These are phyloP conservation scores for Amoeboaphelidium occidentale DNA, from an alignment of 371 early-diverging fungal species.

Conservation along the genomic window DNA sequence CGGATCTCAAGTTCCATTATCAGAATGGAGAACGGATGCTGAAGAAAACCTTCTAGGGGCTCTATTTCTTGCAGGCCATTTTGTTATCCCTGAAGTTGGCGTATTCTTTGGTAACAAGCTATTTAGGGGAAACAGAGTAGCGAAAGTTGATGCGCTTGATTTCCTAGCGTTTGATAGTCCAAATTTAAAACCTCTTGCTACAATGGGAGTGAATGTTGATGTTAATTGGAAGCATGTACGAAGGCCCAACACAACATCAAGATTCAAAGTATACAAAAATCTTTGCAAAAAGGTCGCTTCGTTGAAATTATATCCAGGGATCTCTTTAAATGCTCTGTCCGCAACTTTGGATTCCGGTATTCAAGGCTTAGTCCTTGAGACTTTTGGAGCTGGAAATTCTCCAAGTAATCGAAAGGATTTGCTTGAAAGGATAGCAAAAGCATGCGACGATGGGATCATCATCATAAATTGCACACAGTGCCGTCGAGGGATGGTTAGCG, in stretches of 20 bases:
- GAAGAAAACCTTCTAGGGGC: conserved; percentile 76
- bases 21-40: conserved; percentile 90
- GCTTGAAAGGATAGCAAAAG: conserved; percentile 53
- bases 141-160: conserved; percentile 76
- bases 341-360: conserved; percentile 66
- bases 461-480: conserved; percentile 85
- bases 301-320: conserved; percentile 80
- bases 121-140: conserved; percentile 80
- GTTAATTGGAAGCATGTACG: conserved; percentile 72
- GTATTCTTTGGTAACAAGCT: conserved; percentile 83
- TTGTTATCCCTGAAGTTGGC: conserved; percentile 86
- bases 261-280: conserved; percentile 51
- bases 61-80: conserved; percentile 70
- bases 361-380: conserved; percentile 78
- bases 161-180: conserved; percentile 93
- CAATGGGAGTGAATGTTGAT: conserved; percentile 83
- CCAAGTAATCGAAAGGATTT: conserved; percentile 63
- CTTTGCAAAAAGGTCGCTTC: conserved; percentile 70
- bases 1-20: conserved; percentile 78
- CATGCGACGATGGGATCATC: conserved; percentile 70
- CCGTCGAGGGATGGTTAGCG: conserved; percentile 60
- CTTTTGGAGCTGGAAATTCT: conserved; percentile 88
- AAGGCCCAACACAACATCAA: conserved; percentile 55
- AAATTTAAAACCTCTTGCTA: conserved; percentile 62
- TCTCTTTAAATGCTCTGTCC: conserved; percentile 56